These are phyloP conservation scores for Kuraishia molischiana DNA, from an alignment of 805 yeast genomes.

Conservation along the genomic window DNA sequence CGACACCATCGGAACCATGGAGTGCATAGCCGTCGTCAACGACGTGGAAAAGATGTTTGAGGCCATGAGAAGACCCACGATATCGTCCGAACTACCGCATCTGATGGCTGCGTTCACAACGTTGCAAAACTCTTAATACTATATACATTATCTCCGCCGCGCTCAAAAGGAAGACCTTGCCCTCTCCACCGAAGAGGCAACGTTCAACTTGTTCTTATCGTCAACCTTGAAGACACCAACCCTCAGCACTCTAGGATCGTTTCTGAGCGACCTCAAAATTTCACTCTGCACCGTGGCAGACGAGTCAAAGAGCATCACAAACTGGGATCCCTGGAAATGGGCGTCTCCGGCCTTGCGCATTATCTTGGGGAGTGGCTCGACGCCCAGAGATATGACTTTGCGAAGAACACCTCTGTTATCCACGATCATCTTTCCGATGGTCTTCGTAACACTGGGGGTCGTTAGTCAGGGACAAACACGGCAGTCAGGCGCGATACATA, in stretches of 20 bases:
- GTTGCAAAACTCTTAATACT: not conserved
- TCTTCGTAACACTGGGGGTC: slow-evolving; percentile 21
- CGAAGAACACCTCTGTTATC: slow-evolving; percentile 93
- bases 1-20: slow-evolving; percentile 51
- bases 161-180: slow-evolving; percentile 7
- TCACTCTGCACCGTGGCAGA: slow-evolving; percentile 82
- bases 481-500: slow-evolving; percentile 10
- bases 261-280: slow-evolving; percentile 65
- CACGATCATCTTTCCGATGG: slow-evolving; percentile 75
- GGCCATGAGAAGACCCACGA: slow-evolving; percentile 23
- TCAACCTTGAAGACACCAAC: slow-evolving; percentile 61
- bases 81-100: not conserved
- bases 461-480: no score
- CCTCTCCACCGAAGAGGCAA: slow-evolving; percentile 48
- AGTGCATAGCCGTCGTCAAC: slow-evolving; percentile 54
- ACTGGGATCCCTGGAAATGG: slow-evolving; percentile 86
- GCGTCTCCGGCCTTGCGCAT: slow-evolving; percentile 79
- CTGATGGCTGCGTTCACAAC: not conserved
- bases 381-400: slow-evolving; percentile 70
- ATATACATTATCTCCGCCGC: not conserved
- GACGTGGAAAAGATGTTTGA: slow-evolving; percentile 73
- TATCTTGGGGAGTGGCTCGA: slow-evolving; percentile 68
- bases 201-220: slow-evolving; percentile 39
- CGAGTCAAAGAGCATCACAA: slow-evolving; percentile 78
- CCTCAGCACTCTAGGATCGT: slow-evolving; percentile 87